Base-by-base conservation (phyloP, 208 protist species). In the Angomonas ambiguus region DNA sequence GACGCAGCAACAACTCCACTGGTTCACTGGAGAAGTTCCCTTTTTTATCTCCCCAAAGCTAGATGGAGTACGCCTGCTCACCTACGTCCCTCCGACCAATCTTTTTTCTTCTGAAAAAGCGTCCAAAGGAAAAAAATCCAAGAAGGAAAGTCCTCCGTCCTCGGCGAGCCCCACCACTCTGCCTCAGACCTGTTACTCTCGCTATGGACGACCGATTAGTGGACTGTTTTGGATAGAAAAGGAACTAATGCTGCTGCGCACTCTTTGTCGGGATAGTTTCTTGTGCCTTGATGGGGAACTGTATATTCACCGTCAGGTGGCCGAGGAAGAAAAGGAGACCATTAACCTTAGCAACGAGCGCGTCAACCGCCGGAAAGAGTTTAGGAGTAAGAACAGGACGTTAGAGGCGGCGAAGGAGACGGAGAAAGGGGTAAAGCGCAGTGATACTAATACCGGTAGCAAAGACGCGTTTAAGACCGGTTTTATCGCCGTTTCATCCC, bases 1-100 rank as follows among this genome's bases (percentile, higher is more conserved):
- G 31, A 61, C 34, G 27, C 32, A 24, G 33, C 38, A 74, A 32
- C 38, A 69, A 41, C 49, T 71, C 28, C 60, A 77, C 31, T 85
- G 79, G 79, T 85, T 80, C 63, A 30, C 41, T 18, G 31, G 45
- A 22, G 41, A 45, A 2, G 62, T 72, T 27, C 79, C 77, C 13
- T 91, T 93, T 45, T 95, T 95, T 62, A 79, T 93, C 42, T 95
- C 90, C 2, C 90, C 90, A 2, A 95, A 95, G 76, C 86, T 89
- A 66, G 90, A 95, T 57, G 90, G 90, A 16, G 74, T 95, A 20
- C 82, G 90, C 11, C 74, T 95, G 61, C 65, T 95, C 20, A 83
- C 82, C 38, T 92, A 91, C 72, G 74, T 87, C 24, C 69, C 66
- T 2, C 49, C 72, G 20, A 53, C 76, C 4, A 67, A 28, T 24